A percentile compares a stretch with the other conserved stretches of the same genome.
Evolutionary conservation across 805 yeast genomes (phyloP).

Genomic region (Candida arabinofermentans): DNA sequence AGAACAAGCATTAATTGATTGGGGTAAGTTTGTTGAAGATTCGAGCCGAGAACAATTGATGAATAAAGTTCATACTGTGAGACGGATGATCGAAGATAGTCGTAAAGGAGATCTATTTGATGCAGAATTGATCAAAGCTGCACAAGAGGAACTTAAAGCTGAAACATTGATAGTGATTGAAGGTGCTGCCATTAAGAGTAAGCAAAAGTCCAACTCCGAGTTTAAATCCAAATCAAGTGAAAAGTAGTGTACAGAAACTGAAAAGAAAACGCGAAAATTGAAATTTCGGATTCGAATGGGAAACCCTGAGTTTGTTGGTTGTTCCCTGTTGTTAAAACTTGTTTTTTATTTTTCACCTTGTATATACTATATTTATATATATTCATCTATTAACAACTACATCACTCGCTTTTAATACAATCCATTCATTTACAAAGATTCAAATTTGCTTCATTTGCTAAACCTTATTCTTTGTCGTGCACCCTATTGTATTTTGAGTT

Average conservation of each 20-base stretch:
- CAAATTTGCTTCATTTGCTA: too few species aligned
- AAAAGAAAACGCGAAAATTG: neutral
- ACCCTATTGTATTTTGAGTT: too few species aligned
- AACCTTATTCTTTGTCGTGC: too few species aligned
- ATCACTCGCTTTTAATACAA: too few species aligned
- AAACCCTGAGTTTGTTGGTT: slow-evolving; percentile 2
- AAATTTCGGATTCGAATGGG: neutral
- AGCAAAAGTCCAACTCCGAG: slow-evolving; percentile 1
- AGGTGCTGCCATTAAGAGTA: slow-evolving; percentile 25
- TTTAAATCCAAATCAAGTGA: neutral
- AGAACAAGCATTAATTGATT: slow-evolving; percentile 30
- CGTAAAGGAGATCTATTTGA: slow-evolving; percentile 28
- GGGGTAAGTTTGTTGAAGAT: slow-evolving; percentile 16
- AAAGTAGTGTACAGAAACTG: neutral
- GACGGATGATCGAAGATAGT: slow-evolving; percentile 27
- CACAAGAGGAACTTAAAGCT: slow-evolving; percentile 32
- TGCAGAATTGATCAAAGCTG: slow-evolving; percentile 28
- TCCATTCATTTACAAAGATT: too few species aligned
- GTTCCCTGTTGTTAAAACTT: neutral
- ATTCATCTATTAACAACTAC: too few species aligned
- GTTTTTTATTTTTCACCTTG: too few species aligned
- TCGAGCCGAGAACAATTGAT: slow-evolving; percentile 13
- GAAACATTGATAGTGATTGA: slow-evolving; percentile 27
- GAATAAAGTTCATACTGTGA: slow-evolving; percentile 23
- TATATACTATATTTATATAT: too few species aligned